A percentile compares a stretch with the other conserved stretches of the same genome.
Evolutionary conservation across 805 yeast genomes (phyloP).

Genomic region (Clavispora carvajalis): DNA sequence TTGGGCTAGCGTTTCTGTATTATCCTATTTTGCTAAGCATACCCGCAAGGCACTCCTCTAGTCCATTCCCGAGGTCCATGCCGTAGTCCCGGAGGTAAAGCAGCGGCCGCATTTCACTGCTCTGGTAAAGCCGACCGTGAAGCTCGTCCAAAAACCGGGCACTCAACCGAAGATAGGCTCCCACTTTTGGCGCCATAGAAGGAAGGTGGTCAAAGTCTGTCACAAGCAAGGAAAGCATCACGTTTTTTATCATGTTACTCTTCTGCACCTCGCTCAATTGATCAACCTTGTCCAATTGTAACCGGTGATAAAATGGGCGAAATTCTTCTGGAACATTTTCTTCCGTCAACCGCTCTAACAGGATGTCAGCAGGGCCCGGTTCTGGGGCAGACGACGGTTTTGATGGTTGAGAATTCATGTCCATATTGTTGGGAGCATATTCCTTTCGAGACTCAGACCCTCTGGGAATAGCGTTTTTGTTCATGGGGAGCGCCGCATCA

Average conservation of each 20-base stretch:
- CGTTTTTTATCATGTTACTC: conserved; percentile 27
- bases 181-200: conserved; percentile 20
- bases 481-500: too few relatives aligned
- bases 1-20: not conserved
- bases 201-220: conserved; percentile 27
- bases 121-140: conserved; percentile 23
- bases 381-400: too few relatives aligned
- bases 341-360: conserved; percentile 10
- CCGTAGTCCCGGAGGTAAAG: conserved; percentile 19
- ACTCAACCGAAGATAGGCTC: conserved; percentile 21
- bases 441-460: not conserved
- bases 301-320: conserved; percentile 19
- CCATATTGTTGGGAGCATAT: too few relatives aligned
- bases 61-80: conserved; percentile 10
- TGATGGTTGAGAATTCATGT: too few relatives aligned
- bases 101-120: conserved; percentile 21
- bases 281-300: conserved; percentile 28
- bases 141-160: conserved; percentile 27
- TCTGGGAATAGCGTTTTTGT: conserved; percentile 7
- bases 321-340: conserved; percentile 18
- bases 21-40: conserved; percentile 14
- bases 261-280: conserved; percentile 21
- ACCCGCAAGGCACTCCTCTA: conserved; percentile 23
- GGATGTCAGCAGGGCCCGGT: too few relatives aligned
- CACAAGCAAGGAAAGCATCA: conserved; percentile 30